Evolutionary conservation across 2,329 filamentous ascomycete species (phyloP), one percentile per base, ranked within the genome.

Genomic region (Diaporthe helianthi): DNA sequence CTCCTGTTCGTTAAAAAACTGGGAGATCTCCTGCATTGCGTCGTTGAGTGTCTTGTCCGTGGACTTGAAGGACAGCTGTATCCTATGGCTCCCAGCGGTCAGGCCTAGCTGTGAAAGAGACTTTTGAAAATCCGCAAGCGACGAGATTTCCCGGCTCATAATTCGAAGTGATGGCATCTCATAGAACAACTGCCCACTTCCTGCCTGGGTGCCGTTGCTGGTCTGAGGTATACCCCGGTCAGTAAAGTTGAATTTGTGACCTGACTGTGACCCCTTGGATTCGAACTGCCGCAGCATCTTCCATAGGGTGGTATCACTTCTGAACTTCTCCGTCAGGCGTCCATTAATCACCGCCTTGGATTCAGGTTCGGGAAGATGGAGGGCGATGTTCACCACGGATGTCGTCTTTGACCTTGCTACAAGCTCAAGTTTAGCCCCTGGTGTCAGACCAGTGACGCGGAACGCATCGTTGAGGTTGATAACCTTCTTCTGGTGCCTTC

Each of bases 341-440:
- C 89, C 88, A 73, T 88, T 89, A 1, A 89, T 86, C 24, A 87
- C 84, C 60, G 86, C 83, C 53, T 83, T 83, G 24, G 86, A 89
- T 76, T 96, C 92, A 26, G 90, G 87, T 44, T 90, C 86, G 4
- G 93, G 93, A 33, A 98, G 83, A 77, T 97, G 93, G 15, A 99
- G 83, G n/a, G 93, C 95, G 51, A 99, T 91, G 49, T 92, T 94
- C 68, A 99, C 91, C 58, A 92, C 91, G 1, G 93, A 91, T 0
- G 94, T 92, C 0, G 94, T 96, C 69, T 93, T 92, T 54, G 94
- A 96, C 70, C 92, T 90, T 77, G 93, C 90, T 26, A 98, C 91
- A 61, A 99, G 92, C 77, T 98, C 94, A 69, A 99, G 89, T 78
- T 97, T 97, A 70, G 96, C 95, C 71, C 96, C 96, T 46, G 93